phyloP scores from a whole-genome alignment of 805 yeast genomes.

The Kuraishia hungarica region DNA sequence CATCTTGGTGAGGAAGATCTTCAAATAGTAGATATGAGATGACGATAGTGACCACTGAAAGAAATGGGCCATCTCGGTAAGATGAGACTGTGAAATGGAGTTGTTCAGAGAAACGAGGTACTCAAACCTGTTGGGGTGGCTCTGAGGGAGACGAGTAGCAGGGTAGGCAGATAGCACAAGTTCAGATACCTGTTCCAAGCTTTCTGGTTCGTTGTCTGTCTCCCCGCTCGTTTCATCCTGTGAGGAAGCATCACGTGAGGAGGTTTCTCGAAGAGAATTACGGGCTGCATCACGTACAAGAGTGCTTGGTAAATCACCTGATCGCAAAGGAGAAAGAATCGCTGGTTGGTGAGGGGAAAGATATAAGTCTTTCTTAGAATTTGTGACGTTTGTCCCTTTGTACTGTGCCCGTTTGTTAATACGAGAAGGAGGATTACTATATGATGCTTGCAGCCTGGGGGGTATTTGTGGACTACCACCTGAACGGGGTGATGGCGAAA shows the following conservation, averaged over 20 bases:
- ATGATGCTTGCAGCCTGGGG: not conserved
- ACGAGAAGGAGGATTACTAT: not conserved
- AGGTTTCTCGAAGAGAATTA: not conserved
- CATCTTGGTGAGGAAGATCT: constrained; percentile 23
- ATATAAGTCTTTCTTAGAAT: not conserved
- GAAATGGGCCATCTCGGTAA: constrained; percentile 18
- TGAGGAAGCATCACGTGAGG: not conserved
- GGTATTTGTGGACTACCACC: not conserved
- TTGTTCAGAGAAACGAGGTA: constrained; percentile 19
- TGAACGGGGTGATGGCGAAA: not conserved
- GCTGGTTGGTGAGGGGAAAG: not conserved
- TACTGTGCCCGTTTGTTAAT: not conserved
- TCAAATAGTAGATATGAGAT: constrained; percentile 22
- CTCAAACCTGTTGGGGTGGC: constrained; percentile 7
- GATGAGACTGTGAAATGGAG: constrained; percentile 16
- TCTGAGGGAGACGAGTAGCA: not conserved
- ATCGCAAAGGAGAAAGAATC: not conserved
- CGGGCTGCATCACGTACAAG: not conserved
- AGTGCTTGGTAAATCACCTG: not conserved
- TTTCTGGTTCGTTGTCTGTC: not conserved
- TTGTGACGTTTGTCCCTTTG: not conserved
- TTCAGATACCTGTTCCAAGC: not conserved
- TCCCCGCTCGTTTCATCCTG: not conserved
- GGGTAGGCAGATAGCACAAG: not conserved
- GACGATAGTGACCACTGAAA: constrained; percentile 22